Evolutionary conservation across 176 grass and related monocot species (phyloP), one percentile per base, ranked within the genome.

Genomic region (Avena atlantica): DNA sequence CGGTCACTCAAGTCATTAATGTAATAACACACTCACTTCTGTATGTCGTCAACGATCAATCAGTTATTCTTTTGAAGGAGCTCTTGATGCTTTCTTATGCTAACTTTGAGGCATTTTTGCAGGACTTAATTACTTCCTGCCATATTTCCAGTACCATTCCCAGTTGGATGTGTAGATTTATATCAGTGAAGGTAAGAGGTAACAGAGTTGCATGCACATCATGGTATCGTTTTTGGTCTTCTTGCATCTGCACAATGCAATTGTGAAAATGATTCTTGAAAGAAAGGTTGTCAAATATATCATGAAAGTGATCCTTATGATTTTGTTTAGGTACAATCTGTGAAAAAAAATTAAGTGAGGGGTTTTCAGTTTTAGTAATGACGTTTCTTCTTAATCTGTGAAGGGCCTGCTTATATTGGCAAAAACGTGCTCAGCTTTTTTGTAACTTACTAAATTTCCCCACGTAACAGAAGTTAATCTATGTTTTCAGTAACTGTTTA

Each of bases 1-100:
- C 82, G 88, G 17, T 90, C 88, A 49, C 88, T 93, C 55, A 93
- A 86, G 57, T 93, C 91, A 2, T 48, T 90, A 79, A 87, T 90
- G 81, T 90, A 57, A 86, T 77, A n/a, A 19, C 11, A 7, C 62
- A 8, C 49, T 17, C 49, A 16, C 47, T 42, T 42, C 13, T 76
- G 14, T 53, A 76, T 67, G 64, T 36, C 14, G 9, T 67, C 12
- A 15, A 2, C 2, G 16, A 44, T 44, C 4, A 44, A 70, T 70
- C 17, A 70, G 34, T 66, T 64, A 4, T 70, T 40, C 45, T 48
- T 42, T 20, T 70, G 68, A 42, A 20, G 36, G 34, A 44, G 3
- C 17, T n/a, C 3, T 40, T 70, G 68, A n/a, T 70, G 9, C 8
- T 70, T 70, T 44, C 36, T 42, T 70, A 70, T 70, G 36, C 36